Percentiles rank a stretch among this genome's conserved stretches.
These are phyloP conservation scores for Zygotorulaspora chibaensis DNA, from an alignment of 805 yeast genomes.

Conservation along the genomic window DNA sequence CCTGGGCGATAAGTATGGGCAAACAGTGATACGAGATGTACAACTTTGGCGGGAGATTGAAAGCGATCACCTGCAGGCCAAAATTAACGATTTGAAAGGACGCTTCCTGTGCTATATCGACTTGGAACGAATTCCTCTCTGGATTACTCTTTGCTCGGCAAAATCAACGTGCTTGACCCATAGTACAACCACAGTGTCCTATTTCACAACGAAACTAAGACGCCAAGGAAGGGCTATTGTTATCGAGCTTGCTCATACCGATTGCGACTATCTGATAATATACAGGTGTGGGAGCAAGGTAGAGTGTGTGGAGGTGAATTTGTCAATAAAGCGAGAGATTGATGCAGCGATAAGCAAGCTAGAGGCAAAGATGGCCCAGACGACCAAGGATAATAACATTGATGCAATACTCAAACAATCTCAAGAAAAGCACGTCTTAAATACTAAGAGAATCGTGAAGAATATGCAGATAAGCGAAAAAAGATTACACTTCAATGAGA, in stretches of 20 bases:
- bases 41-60: slow-evolving; percentile 24
- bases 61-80: background rate
- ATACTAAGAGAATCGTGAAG: slow-evolving; percentile 15
- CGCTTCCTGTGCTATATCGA: slow-evolving; percentile 22
- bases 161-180: slow-evolving; percentile 21
- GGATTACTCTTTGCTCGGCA: slow-evolving; percentile 17
- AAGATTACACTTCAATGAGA: slow-evolving; percentile 28
- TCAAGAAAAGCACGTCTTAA: slow-evolving; percentile 13
- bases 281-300: slow-evolving; percentile 7
- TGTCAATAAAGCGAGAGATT: slow-evolving; percentile 6
- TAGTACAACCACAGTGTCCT: slow-evolving; percentile 27
- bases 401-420: slow-evolving; percentile 24
- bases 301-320: slow-evolving; percentile 11
- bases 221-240: slow-evolving; percentile 24
- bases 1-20: slow-evolving; percentile 21
- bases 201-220: slow-evolving; percentile 27
- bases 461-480: slow-evolving; percentile 25
- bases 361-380: background rate
- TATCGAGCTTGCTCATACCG: slow-evolving; percentile 6
- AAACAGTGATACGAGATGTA: slow-evolving; percentile 25
- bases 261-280: slow-evolving; percentile 6
- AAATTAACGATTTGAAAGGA: slow-evolving; percentile 12
- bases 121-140: slow-evolving; percentile 25
- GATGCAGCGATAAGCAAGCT: slow-evolving; percentile 11
- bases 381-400: slow-evolving; percentile 13